Percentiles rank a stretch among this genome's conserved stretches.
These are phyloP conservation scores for Trichoderma polysporum DNA, from an alignment of 2,329 filamentous ascomycete species.

Conservation along the genomic window DNA sequence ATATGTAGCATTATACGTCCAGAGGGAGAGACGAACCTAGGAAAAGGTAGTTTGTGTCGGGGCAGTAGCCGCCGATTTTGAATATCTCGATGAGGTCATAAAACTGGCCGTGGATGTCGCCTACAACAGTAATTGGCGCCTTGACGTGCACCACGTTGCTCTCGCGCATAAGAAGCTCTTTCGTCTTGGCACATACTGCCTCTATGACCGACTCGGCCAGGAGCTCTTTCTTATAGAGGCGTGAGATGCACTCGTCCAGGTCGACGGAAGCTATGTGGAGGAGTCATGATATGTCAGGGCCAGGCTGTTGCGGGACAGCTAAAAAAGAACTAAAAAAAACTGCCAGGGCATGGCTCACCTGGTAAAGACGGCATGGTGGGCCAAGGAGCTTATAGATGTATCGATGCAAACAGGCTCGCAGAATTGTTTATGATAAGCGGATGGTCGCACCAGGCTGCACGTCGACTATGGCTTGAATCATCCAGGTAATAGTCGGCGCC, in stretches of 20 bases:
- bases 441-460: slow-evolving; percentile 17
- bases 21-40: slow-evolving; percentile 61
- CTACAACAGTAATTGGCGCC: slow-evolving; percentile 94
- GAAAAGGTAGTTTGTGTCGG: slow-evolving; percentile 97
- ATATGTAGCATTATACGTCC: neutral
- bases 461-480: slow-evolving; percentile 16
- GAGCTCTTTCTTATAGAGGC: slow-evolving; percentile 94
- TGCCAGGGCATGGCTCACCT: slow-evolving; percentile 40
- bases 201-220: slow-evolving; percentile 97
- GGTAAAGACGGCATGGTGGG: slow-evolving; percentile 57
- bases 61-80: slow-evolving; percentile 94
- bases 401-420: neutral
- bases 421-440: neutral
- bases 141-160: slow-evolving; percentile 98
- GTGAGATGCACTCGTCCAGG: slow-evolving; percentile 96
- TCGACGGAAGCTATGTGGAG: slow-evolving; percentile 77
- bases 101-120: slow-evolving; percentile 98
- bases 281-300: neutral
- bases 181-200: slow-evolving; percentile 98
- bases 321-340: neutral
- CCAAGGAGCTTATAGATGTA: neutral
- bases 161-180: slow-evolving; percentile 98
- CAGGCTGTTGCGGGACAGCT: neutral
- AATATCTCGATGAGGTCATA: slow-evolving; percentile 99
- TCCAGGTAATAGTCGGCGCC: slow-evolving; percentile 36